Conservation (phyloP, 2,329 filamentous ascomycete genomes). For the Hypoxylon sp. region DNA sequence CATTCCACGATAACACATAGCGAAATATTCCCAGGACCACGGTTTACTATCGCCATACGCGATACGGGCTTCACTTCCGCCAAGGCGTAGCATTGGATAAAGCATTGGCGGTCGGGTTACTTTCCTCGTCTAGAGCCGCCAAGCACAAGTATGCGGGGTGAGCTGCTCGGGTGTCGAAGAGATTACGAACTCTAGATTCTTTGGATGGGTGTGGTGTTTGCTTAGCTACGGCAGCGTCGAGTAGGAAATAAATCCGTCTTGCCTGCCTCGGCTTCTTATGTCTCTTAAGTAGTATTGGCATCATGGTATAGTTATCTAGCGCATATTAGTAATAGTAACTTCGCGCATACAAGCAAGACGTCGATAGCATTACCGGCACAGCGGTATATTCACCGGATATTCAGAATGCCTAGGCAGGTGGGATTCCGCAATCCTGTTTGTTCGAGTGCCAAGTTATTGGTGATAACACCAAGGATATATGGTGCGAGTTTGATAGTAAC, state of each 20-base stretch:
- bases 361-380: conserved; percentile 14
- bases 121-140: conserved; percentile 37
- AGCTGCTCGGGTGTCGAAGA: conserved; percentile 17
- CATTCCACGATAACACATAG: conserved; percentile 20
- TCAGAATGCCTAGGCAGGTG: conserved; percentile 20
- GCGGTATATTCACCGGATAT: conserved; percentile 23
- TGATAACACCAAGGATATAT: conserved; percentile 33
- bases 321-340: not conserved
- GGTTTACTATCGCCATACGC: conserved; percentile 16
- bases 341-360: not conserved
- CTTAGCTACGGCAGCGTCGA: not conserved
- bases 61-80: conserved; percentile 31
- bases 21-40: conserved; percentile 23
- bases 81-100: conserved; percentile 31
- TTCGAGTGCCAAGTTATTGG: conserved; percentile 24
- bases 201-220: conserved; percentile 2
- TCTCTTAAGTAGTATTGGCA: not conserved
- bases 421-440: conserved; percentile 34
- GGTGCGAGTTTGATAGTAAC: conserved; percentile 16
- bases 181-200: conserved; percentile 18
- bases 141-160: conserved; percentile 29
- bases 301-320: no score
- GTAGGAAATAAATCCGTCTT: not conserved
- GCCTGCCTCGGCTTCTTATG: not conserved
- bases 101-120: conserved; percentile 22